phyloP scores from a whole-genome alignment of 805 yeast genomes.

The Clavispora asparagi region DNA sequence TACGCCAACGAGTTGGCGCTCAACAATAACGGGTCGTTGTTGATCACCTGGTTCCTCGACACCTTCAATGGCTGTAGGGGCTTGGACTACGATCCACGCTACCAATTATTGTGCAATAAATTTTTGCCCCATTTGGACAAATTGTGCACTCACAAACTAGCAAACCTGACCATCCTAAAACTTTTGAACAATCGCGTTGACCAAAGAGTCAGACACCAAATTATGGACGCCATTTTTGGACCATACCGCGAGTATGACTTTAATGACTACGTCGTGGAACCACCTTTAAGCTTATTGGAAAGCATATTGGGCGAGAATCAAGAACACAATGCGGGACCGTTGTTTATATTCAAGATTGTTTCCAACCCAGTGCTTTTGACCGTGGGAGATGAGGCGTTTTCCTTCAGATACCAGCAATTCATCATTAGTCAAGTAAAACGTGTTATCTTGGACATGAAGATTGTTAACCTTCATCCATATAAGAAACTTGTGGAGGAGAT shows the following conservation, averaged over 20 bases:
- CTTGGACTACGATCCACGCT: conserved; percentile 46
- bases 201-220: conserved; percentile 50
- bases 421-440: conserved; percentile 58
- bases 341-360: conserved; percentile 71
- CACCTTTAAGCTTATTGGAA: conserved; percentile 46
- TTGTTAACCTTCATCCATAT: conserved; percentile 60
- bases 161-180: conserved; percentile 76
- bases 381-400: conserved; percentile 15
- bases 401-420: conserved; percentile 43
- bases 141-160: conserved; percentile 76
- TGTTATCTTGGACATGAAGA: conserved; percentile 54
- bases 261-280: conserved; percentile 16
- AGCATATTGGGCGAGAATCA: conserved; percentile 59
- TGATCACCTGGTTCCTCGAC: conserved; percentile 92
- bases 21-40: conserved; percentile 81
- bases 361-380: conserved; percentile 59
- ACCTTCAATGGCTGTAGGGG: conserved; percentile 38
- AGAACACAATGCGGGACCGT: conserved; percentile 47
- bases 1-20: conserved; percentile 75
- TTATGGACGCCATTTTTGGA: conserved; percentile 67
- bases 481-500: conserved; percentile 89
- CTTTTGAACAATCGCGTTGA: conserved; percentile 68
- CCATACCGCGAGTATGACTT: conserved; percentile 25
- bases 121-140: conserved; percentile 57
- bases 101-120: conserved; percentile 56